These are phyloP conservation scores for Paraphaeosphaeria minitans DNA, from an alignment of 2,329 filamentous ascomycete genomes.

Conservation along the genomic window DNA sequence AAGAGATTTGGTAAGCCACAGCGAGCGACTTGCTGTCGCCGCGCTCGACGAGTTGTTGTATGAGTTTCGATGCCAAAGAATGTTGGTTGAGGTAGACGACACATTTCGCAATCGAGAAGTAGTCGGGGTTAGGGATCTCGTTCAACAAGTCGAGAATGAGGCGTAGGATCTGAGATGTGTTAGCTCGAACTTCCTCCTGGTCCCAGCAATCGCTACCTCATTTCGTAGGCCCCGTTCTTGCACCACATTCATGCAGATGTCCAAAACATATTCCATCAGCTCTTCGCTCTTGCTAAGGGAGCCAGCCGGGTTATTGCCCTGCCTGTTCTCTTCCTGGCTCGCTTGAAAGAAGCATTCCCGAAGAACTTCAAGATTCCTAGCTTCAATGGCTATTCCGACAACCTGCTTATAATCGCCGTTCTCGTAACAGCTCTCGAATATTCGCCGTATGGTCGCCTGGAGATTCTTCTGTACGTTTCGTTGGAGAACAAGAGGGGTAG, in stretches of 20 bases:
- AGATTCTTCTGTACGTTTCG: conserved; percentile 78
- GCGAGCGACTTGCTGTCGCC: conserved; percentile 79
- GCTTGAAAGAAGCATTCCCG: conserved; percentile 85
- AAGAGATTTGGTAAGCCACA: conserved; percentile 95
- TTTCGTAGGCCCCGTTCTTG: conserved; percentile 87
- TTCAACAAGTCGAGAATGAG: conserved; percentile 95
- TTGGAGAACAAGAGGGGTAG: conserved; percentile 69
- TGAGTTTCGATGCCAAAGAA: conserved; percentile 84
- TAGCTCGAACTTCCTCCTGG: conserved; percentile 14
- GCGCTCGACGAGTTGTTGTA: conserved; percentile 79
- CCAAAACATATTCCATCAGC: conserved; percentile 92
- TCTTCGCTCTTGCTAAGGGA: conserved; percentile 75
- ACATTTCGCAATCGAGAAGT: conserved; percentile 97
- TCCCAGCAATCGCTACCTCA: conserved; percentile 53
- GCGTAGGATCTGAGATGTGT: conserved; percentile 70
- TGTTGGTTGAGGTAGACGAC: conserved; percentile 95
- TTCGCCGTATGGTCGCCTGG: conserved; percentile 80
- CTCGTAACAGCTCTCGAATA: conserved; percentile 88
- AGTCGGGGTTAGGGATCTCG: conserved; percentile 90
- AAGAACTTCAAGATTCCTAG: conserved; percentile 87
- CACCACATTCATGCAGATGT: conserved; percentile 97
- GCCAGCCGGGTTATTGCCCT: conserved; percentile 62
- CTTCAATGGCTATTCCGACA: conserved; percentile 94
- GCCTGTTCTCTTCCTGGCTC: conserved; percentile 78
- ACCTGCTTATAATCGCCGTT: conserved; percentile 92